Conservation (phyloP, 768 basidiomycete species). For the Butyriboletus loyo region DNA sequence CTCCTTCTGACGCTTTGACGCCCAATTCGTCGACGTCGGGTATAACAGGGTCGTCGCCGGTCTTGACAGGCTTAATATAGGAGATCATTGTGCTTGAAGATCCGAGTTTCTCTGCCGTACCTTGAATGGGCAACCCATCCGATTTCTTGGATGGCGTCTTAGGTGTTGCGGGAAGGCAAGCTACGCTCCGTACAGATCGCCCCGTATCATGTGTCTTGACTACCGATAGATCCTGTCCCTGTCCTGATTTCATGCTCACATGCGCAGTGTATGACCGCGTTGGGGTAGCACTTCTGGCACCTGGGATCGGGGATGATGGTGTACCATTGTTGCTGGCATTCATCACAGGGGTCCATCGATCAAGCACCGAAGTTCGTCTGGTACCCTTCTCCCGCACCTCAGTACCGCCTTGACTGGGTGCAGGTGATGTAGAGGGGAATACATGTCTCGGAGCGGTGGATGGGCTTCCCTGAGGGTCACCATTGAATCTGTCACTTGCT, state of each 20-base stretch:
- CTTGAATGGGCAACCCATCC: slow-evolving; percentile 22
- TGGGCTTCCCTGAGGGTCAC: slow-evolving; percentile 32
- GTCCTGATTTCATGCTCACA: slow-evolving; percentile 22
- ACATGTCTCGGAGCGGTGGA: slow-evolving; percentile 21
- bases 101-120: slow-evolving; percentile 46
- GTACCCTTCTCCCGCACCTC: slow-evolving; percentile 38
- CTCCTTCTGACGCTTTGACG: slow-evolving; percentile 43
- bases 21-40: slow-evolving; percentile 40
- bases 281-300: slow-evolving; percentile 39
- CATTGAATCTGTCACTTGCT: slow-evolving; percentile 54
- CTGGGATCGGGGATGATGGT: slow-evolving; percentile 36
- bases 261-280: slow-evolving; percentile 41
- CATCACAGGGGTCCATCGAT: slow-evolving; percentile 60
- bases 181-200: slow-evolving; percentile 38
- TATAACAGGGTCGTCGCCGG: slow-evolving; percentile 40
- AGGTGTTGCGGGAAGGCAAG: slow-evolving; percentile 38
- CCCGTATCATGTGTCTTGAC: slow-evolving; percentile 33
- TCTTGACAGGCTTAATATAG: slow-evolving; percentile 50
- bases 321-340: slow-evolving; percentile 28
- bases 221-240: slow-evolving; percentile 17
- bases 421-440: slow-evolving; percentile 28
- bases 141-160: slow-evolving; percentile 29
- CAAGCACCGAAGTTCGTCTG: slow-evolving; percentile 53
- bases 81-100: slow-evolving; percentile 77
- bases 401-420: slow-evolving; percentile 32